Evolutionary conservation across 768 basidiomycete genomes (phyloP).

Genomic region (Psilocybe tampanensis): DNA sequence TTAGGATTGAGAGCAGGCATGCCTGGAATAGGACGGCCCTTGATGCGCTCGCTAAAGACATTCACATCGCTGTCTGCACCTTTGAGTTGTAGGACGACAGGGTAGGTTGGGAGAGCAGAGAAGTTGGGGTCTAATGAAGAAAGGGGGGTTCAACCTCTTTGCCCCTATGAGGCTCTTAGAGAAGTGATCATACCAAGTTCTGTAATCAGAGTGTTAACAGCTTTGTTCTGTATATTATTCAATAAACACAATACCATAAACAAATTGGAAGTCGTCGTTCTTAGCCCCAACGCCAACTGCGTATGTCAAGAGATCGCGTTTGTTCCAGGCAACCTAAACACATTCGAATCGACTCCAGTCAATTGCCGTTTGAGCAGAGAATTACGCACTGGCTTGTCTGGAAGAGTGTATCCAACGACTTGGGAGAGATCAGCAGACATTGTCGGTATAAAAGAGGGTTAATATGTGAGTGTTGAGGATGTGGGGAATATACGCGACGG

Average conservation of each 20-base stretch:
- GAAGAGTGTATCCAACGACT: constrained; percentile 61
- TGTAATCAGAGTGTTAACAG: constrained; percentile 19
- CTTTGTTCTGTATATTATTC: neutral
- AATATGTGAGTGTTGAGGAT: neutral
- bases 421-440: constrained; percentile 55
- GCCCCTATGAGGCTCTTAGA: too few species aligned
- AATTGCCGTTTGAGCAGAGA: neutral
- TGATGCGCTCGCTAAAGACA: constrained; percentile 59
- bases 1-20: constrained; percentile 73
- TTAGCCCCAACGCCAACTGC: constrained; percentile 84
- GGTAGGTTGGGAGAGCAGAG: constrained; percentile 82
- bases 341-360: neutral
- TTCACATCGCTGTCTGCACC: constrained; percentile 69
- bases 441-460: neutral
- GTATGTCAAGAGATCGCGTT: constrained; percentile 79
- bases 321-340: constrained; percentile 78
- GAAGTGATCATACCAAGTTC: constrained; percentile 52
- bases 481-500: neutral
- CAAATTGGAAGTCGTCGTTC: constrained; percentile 64
- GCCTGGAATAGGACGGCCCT: constrained; percentile 53
- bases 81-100: constrained; percentile 77
- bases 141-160: neutral
- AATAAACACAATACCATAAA: constrained; percentile 58
- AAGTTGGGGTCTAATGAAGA: constrained; percentile 45
- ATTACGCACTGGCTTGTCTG: constrained; percentile 54